Percentiles rank a stretch among this genome's conserved stretches.
phyloP scores from a whole-genome alignment of 2,329 filamentous ascomycete genomes.

The Trichoderma koningii region DNA sequence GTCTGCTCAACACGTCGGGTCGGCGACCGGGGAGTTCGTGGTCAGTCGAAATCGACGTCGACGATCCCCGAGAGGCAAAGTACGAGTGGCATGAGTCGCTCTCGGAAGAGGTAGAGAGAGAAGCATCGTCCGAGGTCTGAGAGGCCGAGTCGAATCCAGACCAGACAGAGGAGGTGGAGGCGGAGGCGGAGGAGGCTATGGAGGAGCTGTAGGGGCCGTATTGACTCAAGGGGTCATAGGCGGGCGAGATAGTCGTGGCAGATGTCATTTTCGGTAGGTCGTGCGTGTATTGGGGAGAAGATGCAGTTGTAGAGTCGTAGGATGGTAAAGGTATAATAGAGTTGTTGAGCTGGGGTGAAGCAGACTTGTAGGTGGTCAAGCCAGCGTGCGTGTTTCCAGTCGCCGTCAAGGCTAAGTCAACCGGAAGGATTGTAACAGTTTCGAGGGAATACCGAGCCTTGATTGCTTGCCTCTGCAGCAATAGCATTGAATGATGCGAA shows the following conservation, averaged over 20 bases:
- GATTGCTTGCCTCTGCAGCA: conserved; percentile 46
- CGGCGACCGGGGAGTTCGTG: conserved; percentile 24
- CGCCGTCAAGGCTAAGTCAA: conserved; percentile 55
- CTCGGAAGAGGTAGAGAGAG: conserved; percentile 62
- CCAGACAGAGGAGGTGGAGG: conserved; percentile 69
- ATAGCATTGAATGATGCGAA: conserved; percentile 38
- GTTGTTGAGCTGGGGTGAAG: neutral
- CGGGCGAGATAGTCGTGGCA: conserved; percentile 55
- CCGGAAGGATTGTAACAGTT: conserved; percentile 44
- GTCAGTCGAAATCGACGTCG: conserved; percentile 29
- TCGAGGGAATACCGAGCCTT: conserved; percentile 39
- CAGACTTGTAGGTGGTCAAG: conserved; percentile 35
- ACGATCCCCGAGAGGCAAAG: conserved; percentile 39
- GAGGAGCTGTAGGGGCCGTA: conserved; percentile 68
- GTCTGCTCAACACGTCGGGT: conserved; percentile 29
- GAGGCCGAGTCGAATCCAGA: conserved; percentile 72
- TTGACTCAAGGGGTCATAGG: conserved; percentile 50
- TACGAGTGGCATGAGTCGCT: conserved; percentile 51
- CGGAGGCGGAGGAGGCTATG: conserved; percentile 73
- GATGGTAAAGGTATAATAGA: too few relatives aligned
- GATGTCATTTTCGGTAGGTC: conserved; percentile 56
- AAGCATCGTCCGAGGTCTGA: conserved; percentile 70
- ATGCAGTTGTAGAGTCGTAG: neutral
- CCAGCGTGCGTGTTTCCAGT: conserved; percentile 50
- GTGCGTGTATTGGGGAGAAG: neutral